Conservation (phyloP, 2,329 filamentous ascomycete species). For the Diplodia mutila region DNA sequence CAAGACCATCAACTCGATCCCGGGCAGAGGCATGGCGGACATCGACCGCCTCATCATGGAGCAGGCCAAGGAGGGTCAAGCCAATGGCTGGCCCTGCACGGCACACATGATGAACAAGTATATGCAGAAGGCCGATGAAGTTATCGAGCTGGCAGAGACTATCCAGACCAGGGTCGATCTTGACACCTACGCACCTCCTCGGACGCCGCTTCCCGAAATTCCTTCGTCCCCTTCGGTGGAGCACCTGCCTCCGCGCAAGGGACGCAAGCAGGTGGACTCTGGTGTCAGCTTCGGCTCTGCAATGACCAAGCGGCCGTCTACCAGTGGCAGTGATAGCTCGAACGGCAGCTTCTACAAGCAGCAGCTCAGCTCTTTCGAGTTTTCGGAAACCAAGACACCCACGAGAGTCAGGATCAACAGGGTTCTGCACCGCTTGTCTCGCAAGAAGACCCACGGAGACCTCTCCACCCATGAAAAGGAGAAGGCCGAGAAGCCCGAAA, state of each 20-base stretch:
- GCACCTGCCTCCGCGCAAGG: constrained; percentile 40
- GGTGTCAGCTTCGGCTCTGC: constrained; percentile 62
- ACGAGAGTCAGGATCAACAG: constrained; percentile 49
- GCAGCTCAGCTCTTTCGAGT: constrained; percentile 22
- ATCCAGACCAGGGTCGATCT: constrained; percentile 19
- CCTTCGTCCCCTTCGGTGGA: constrained; percentile 38
- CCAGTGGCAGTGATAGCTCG: constrained; percentile 32
- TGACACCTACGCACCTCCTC: constrained; percentile 15
- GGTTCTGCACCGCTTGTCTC: constrained; percentile 6
- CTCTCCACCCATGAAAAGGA: constrained; percentile 6
- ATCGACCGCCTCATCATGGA: constrained; percentile 59
- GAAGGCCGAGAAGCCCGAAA: constrained; percentile 27
- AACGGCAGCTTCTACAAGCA: constrained; percentile 29
- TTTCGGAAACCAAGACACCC: constrained; percentile 45
- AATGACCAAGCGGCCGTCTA: constrained; percentile 35
- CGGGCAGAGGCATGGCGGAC: constrained; percentile 58
- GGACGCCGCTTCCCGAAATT: constrained; percentile 6
- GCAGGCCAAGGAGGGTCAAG: constrained; percentile 55
- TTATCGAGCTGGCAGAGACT: constrained; percentile 51
- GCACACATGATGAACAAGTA: constrained; percentile 60
- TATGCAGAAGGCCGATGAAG: constrained; percentile 60
- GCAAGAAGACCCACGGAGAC: constrained; percentile 19
- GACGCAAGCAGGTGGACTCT: constrained; percentile 62
- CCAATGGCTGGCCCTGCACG: constrained; percentile 59
- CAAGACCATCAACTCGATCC: constrained; percentile 62